A percentile compares a stretch with the other conserved stretches of the same genome.
phyloP scores from a whole-genome alignment of 2,329 filamentous ascomycete species.

The Phoma sp. region DNA sequence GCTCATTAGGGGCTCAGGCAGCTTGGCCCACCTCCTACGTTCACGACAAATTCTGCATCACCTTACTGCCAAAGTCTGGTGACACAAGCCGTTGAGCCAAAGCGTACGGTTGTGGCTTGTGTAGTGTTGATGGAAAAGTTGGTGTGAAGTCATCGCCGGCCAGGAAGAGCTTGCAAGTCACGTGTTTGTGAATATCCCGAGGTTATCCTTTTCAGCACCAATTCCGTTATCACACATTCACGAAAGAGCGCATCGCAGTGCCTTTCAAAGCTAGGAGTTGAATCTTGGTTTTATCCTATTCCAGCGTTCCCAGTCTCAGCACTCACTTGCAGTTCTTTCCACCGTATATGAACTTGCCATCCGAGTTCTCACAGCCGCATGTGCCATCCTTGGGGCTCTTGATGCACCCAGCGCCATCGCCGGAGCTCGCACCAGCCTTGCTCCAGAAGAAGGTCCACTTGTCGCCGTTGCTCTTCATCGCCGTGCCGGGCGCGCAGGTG shows the following conservation, averaged over 20 bases:
- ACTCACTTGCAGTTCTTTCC: constrained; percentile 5
- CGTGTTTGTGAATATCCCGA: not conserved
- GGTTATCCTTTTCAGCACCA: too few relatives aligned
- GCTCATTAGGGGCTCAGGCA: constrained; percentile 12
- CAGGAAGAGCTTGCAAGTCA: not conserved
- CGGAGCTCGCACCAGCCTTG: constrained; percentile 21
- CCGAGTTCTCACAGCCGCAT: constrained; percentile 36
- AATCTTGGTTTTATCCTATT: not conserved
- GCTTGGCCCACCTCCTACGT: constrained; percentile 17
- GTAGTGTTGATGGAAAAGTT: not conserved
- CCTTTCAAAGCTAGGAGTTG: not conserved
- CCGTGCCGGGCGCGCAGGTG: constrained; percentile 25
- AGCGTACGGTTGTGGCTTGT: not conserved
- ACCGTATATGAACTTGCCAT: constrained; percentile 31
- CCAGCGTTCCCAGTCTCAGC: not conserved
- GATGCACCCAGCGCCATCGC: constrained; percentile 37
- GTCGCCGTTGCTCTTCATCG: constrained; percentile 21
- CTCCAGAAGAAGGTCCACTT: constrained; percentile 36
- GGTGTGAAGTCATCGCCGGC: not conserved
- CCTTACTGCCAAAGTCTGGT: not conserved
- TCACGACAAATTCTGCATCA: not conserved
- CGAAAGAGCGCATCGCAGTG: not conserved
- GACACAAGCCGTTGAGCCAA: not conserved
- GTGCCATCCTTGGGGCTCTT: constrained; percentile 32
- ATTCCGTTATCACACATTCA: not conserved